phyloP scores from a whole-genome alignment of 2,329 filamentous ascomycete species.

The Lasiodiplodia hormozganensis region DNA sequence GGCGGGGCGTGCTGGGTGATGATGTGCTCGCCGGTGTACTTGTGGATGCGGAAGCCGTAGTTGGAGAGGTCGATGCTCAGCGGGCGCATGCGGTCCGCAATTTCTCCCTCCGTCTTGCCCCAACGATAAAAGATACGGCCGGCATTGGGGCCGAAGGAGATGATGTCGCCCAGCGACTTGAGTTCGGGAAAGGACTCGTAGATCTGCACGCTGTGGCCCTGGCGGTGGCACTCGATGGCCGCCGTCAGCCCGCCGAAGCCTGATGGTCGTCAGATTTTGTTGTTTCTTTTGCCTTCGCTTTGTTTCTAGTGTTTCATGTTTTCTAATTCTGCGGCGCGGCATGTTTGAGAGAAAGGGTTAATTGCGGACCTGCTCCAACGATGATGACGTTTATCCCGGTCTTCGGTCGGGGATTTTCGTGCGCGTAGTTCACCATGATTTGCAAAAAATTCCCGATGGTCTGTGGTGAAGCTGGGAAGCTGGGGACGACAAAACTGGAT shows the following conservation, averaged over 20 bases:
- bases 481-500: not conserved
- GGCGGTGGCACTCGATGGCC: conserved; percentile 67
- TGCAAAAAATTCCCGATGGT: not conserved
- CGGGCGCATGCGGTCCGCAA: conserved; percentile 56
- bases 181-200: conserved; percentile 65
- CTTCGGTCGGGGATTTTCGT: conserved; percentile 34
- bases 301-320: not conserved
- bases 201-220: conserved; percentile 65
- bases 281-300: not conserved
- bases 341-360: not conserved
- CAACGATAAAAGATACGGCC: conserved; percentile 68
- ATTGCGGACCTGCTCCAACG: conserved; percentile 51
- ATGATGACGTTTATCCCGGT: conserved; percentile 63
- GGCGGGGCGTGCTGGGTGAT: conserved; percentile 61
- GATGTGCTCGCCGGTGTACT: conserved; percentile 67
- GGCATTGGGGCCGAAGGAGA: conserved; percentile 67
- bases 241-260: conserved; percentile 69
- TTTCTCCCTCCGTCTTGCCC: conserved; percentile 52
- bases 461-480: not conserved
- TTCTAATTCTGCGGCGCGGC: not conserved
- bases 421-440: conserved; percentile 30
- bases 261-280: conserved; percentile 26
- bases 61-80: conserved; percentile 60
- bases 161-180: conserved; percentile 68
- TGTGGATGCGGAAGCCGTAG: conserved; percentile 68